Base-by-base conservation (phyloP, 1,139 yeast species). In the Candida gigantensis region DNA sequence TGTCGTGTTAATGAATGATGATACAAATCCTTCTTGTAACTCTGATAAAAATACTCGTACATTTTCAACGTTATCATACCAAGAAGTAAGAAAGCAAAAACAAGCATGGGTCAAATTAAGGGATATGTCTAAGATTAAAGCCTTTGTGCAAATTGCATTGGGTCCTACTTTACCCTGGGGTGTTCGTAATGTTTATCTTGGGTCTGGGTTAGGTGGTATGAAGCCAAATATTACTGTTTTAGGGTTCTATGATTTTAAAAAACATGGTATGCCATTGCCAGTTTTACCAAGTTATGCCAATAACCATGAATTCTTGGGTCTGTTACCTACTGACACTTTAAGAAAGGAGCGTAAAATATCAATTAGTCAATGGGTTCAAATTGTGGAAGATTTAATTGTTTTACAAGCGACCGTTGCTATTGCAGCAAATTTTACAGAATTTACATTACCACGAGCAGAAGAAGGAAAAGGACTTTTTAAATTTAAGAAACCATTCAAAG, bases 181-280 rank as follows among this genome's bases (percentile, higher is more conserved):
- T n/a, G 95, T 88, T 0, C 68, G 97, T 41, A 90, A 92, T 55
- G 89, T 92, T 11, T 89, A 79, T 42, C 60, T 90, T 45, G 97
- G 97, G 0, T 85, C 96, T 3, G 98, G 98, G 0, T 67, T 92
- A 14, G 98, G 98, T 5, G 97, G 97, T 10, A 92, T 92, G 97
- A 83, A 79, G 50, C 98, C 98, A 2, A 92, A 92, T 55, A 89
- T 92, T 38, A 88, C 96, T 0, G 95, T 92, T 0, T 48, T 90
- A 33, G 97, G 97, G 0, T 88, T 88, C 52, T 86, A 83, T 50
- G 95, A 89, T 52, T 68, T 79, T 36, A 55, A 53, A 11, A 68
- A 68, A 39, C 74, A 66, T 45, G 72, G 74, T 0, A 52, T 65
- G 12, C 52, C 55, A 7, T 46, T 64, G 34, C 68, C 71, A 1